Conservation (phyloP, 78 protist species). For the Speleostelium caveatum region DNA sequence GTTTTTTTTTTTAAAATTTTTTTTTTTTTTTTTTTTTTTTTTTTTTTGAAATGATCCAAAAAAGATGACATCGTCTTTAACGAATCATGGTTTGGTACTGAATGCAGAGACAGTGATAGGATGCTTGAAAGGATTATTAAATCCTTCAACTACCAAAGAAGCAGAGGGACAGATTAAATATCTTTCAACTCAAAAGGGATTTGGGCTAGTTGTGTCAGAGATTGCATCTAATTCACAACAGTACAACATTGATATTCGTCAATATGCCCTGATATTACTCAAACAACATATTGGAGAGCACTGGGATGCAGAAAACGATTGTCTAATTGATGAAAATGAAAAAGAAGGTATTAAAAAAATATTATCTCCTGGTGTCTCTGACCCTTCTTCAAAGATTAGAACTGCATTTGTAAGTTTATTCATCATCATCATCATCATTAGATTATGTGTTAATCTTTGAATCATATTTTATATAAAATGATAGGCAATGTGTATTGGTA, state of each 20-base stretch:
- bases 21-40: too few relatives aligned
- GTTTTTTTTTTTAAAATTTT: too few relatives aligned
- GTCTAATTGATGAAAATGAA: not conserved
- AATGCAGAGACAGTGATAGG: conserved; percentile 9
- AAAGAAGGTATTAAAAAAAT: conserved; percentile 4
- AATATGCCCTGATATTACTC: conserved; percentile 6
- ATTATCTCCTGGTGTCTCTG: conserved; percentile 34
- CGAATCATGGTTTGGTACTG: too few relatives aligned
- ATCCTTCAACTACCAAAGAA: conserved; percentile 1
- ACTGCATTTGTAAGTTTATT: conserved; percentile 54
- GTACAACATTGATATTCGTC: conserved; percentile 3
- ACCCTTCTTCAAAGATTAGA: conserved; percentile 49
- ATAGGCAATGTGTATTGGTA: conserved; percentile 77
- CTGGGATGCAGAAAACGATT: conserved; percentile 22
- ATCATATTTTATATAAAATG: not conserved
- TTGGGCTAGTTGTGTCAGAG: conserved; percentile 3
- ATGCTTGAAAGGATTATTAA: conserved; percentile 17
- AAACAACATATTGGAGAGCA: conserved; percentile 19
- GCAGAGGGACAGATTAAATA: not conserved
- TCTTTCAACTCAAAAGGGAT: not conserved
- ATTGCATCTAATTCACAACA: not conserved
- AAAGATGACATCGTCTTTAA: too few relatives aligned
- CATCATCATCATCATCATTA: not conserved
- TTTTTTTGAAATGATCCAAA: too few relatives aligned
- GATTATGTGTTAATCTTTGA: not conserved